Evolutionary conservation across 306 rosid genomes (phyloP).

Genomic region (Malus fusca): DNA sequence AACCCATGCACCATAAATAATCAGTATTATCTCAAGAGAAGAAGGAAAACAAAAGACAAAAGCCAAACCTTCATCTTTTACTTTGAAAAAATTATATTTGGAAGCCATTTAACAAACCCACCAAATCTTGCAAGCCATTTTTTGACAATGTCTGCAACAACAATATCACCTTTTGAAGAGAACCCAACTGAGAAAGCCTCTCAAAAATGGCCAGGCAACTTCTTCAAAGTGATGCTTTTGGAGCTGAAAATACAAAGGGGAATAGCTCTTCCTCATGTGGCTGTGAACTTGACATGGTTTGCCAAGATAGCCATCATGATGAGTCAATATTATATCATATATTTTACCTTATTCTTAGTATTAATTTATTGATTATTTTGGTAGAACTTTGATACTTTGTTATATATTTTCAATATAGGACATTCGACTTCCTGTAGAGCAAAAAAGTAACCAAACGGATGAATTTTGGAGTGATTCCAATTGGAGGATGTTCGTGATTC

Average conservation of each 20-base stretch:
- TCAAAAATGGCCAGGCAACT: conserved; percentile 23
- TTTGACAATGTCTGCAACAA: conserved; percentile 33
- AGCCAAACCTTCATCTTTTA: not conserved
- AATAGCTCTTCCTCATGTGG: conserved; percentile 63
- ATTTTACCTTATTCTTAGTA: too few species aligned
- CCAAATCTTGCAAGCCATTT: conserved; percentile 1
- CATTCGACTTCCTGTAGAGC: too few species aligned
- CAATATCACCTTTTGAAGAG: conserved; percentile 30
- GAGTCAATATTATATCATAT: too few species aligned
- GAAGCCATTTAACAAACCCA: not conserved
- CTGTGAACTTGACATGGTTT: conserved; percentile 81
- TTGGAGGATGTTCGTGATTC: too few species aligned
- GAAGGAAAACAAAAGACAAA: not conserved
- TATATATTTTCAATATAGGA: too few species aligned
- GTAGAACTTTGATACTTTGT: too few species aligned
- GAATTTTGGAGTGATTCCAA: too few species aligned
- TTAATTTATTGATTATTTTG: too few species aligned
- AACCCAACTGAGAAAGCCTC: conserved; percentile 11
- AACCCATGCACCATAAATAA: conserved; percentile 31
- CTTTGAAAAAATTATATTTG: not conserved
- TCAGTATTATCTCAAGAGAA: conserved; percentile 5
- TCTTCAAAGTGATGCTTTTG: conserved; percentile 13
- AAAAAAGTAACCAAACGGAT: too few species aligned
- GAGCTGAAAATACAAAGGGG: conserved; percentile 57
- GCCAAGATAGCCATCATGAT: conserved; percentile 57